Conservation (phyloP, 169 alveolate genomes). For the Condylostoma magnum region DNA sequence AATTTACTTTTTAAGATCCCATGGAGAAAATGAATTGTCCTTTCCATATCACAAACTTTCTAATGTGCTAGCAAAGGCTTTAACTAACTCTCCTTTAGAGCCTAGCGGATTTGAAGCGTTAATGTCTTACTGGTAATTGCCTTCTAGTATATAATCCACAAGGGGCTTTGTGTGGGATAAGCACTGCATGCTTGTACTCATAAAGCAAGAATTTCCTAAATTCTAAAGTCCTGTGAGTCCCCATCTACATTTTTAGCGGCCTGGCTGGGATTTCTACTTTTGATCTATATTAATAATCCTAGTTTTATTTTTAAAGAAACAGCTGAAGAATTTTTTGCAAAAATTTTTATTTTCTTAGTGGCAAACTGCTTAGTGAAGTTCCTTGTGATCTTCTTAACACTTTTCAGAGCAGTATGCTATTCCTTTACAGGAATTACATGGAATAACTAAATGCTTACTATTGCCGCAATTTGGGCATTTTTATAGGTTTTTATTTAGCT, state of each 20-base stretch:
- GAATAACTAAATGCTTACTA: neutral
- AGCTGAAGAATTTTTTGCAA: neutral
- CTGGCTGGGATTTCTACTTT: neutral
- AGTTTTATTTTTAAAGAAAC: neutral
- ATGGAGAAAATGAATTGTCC: slow-evolving; percentile 78
- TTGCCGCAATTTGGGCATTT: neutral
- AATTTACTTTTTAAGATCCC: slow-evolving; percentile 81
- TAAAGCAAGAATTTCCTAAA: slow-evolving; percentile 76
- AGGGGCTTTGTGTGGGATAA: slow-evolving; percentile 65
- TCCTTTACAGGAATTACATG: neutral
- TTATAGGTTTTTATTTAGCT: neutral
- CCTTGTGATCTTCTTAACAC: neutral
- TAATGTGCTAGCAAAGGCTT: slow-evolving; percentile 60
- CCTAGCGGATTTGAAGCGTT: slow-evolving; percentile 44
- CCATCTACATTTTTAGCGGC: neutral
- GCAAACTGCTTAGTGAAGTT: neutral
- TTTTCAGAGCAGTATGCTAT: neutral
- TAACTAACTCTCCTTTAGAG: slow-evolving; percentile 57
- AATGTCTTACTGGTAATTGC: slow-evolving; percentile 29
- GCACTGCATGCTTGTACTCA: slow-evolving; percentile 81
- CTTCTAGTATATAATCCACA: slow-evolving; percentile 49
- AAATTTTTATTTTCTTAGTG: neutral
- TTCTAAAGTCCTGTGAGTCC: slow-evolving; percentile 60
- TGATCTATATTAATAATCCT: too few relatives aligned
- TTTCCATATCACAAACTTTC: slow-evolving; percentile 75